Base-by-base conservation (phyloP, 73 alveolate species). In the Symbiodinium natans region DNA sequence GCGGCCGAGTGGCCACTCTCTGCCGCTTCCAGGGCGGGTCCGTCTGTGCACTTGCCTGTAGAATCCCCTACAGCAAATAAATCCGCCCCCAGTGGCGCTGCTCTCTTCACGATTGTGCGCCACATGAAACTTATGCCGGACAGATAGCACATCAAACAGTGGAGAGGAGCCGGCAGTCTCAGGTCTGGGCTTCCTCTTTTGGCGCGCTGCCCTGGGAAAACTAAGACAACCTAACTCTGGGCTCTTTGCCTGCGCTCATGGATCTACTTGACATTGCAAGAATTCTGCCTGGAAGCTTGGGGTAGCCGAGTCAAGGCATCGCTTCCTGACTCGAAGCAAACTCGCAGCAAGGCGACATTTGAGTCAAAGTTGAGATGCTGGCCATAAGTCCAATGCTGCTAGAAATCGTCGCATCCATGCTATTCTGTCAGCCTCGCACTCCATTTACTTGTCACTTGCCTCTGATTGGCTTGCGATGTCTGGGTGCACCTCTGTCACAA, bases 331-430 rank as follows among this genome's bases (percentile, higher is more conserved):
- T 52, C 31, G n/a, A 52, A 15, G 23, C 6, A 5, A 23, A 23
- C 59, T 21, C 59, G 17, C 1, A 13, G 23, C n/a, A 29, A 11
- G 6, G 17, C 71, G 25, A 29, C 6, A 10, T 4, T 5, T 10
- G 68, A 19, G 40, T 25, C 40, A 3, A 21, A 25, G 3, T 82
- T 41, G 41, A 87, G 94, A 54, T 36, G 27, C 23, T 27, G 83
- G 63, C 94, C 94, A 87, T 27, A 87, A 84, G 41, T 87, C 94
- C 63, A 87, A 39, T 2, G 94, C 94, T 54, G 63, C 94, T 9
- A 87, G 63, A 56, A 87, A 87, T 29, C 94, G 83, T 11, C 94
- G 94, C 94, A 87, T 87, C 94, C 94, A 87, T 33, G 94, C 94
- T 4, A 87, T 59, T 9, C 94, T 43, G 33, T 87, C 94, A 34